Evolutionary conservation across 2,329 filamentous ascomycete species (phyloP).

Genomic region (Diaporthe destruens): DNA sequence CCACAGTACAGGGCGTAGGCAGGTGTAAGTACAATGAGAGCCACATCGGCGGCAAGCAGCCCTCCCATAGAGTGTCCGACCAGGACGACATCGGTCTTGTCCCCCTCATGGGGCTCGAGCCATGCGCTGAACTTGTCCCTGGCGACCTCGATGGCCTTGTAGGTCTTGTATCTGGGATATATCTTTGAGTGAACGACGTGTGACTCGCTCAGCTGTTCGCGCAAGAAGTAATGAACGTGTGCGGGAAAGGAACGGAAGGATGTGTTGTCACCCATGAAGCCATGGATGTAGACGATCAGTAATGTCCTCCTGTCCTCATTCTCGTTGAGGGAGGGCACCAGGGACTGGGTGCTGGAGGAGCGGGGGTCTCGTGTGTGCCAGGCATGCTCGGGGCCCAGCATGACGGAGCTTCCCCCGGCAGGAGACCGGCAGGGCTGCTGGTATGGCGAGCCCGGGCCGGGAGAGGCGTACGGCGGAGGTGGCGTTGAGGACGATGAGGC

Average conservation of each 20-base stretch:
- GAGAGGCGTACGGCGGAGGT: slow-evolving; percentile 35
- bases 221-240: slow-evolving; percentile 83
- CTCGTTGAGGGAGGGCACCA: slow-evolving; percentile 54
- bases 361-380: slow-evolving; percentile 56
- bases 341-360: slow-evolving; percentile 62
- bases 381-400: slow-evolving; percentile 35
- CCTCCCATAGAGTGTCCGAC: slow-evolving; percentile 94
- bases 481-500: slow-evolving; percentile 30
- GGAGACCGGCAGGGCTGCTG: slow-evolving; percentile 35
- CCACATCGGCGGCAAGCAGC: slow-evolving; percentile 83
- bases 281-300: slow-evolving; percentile 68
- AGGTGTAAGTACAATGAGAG: slow-evolving; percentile 65
- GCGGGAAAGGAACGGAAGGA: slow-evolving; percentile 91
- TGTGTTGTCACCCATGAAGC: slow-evolving; percentile 56
- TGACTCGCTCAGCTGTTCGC: slow-evolving; percentile 74
- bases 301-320: slow-evolving; percentile 65
- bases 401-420: background rate
- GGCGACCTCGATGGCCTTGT: slow-evolving; percentile 78
- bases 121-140: slow-evolving; percentile 87
- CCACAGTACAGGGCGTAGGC: background rate
- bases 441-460: slow-evolving; percentile 25
- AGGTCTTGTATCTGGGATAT: slow-evolving; percentile 84
- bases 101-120: slow-evolving; percentile 81
- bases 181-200: slow-evolving; percentile 90
- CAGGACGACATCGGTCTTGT: slow-evolving; percentile 82